phyloP scores from a whole-genome alignment of 768 basidiomycete genomes.

The Amanita inopinata region DNA sequence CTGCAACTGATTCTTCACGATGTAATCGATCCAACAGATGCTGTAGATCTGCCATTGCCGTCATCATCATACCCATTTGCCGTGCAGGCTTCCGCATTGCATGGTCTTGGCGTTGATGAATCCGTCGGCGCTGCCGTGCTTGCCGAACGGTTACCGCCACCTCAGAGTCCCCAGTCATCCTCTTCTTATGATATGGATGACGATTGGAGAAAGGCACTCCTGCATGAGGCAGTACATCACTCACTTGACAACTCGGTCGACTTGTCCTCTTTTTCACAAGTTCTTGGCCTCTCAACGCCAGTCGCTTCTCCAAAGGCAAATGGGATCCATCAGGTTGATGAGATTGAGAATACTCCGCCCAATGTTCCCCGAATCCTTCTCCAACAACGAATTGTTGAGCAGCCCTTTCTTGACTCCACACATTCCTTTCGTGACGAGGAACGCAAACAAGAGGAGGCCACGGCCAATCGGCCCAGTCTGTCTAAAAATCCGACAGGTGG shows the following conservation, averaged over 20 bases:
- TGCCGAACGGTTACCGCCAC: slow-evolving; percentile 64
- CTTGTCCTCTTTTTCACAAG: slow-evolving; percentile 35
- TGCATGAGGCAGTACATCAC: slow-evolving; percentile 72
- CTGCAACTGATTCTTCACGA: slow-evolving; percentile 33
- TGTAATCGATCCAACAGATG: slow-evolving; percentile 77
- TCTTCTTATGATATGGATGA: slow-evolving; percentile 42
- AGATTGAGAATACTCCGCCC: slow-evolving; percentile 11
- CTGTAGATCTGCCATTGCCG: slow-evolving; percentile 68
- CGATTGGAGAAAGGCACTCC: slow-evolving; percentile 66
- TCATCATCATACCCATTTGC: slow-evolving; percentile 63
- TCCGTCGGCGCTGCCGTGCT: slow-evolving; percentile 69
- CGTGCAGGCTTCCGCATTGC: slow-evolving; percentile 63
- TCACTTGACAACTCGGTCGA: slow-evolving; percentile 52
- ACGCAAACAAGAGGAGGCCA: slow-evolving; percentile 21
- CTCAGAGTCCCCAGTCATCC: slow-evolving; percentile 50
- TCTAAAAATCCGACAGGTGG: slow-evolving; percentile 17
- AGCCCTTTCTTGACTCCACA: slow-evolving; percentile 31
- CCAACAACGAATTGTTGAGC: slow-evolving; percentile 27
- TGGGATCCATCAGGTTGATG: neutral
- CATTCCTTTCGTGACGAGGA: slow-evolving; percentile 17
- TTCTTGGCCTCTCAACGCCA: slow-evolving; percentile 29
- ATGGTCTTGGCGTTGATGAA: slow-evolving; percentile 65
- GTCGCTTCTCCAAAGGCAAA: slow-evolving; percentile 21
- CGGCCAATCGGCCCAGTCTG: slow-evolving; percentile 18
- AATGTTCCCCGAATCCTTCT: slow-evolving; percentile 15